Evolutionary conservation across 352 stramenopile species (phyloP), one percentile per base, ranked within the genome.

Genomic region (Pythium rhizo-oryzae): DNA sequence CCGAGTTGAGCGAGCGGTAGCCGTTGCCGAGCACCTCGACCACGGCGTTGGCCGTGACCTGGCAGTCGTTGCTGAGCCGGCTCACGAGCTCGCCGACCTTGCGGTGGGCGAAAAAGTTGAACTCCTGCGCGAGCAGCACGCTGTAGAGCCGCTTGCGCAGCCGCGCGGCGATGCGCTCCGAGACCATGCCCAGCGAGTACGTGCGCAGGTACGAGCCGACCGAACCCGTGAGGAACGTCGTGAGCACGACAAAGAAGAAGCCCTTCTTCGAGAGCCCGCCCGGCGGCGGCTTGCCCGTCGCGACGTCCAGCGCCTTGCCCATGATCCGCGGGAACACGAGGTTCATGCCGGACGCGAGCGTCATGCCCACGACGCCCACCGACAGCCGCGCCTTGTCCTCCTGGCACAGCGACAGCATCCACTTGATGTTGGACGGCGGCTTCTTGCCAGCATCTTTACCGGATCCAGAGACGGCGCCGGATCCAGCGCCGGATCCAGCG

Each of bases 171-270:
- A 96, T 93, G 25, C 85, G 82, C 68, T 96, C 89, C 2, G 88
- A 79, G 55, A 96, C 90, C 80, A 97, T 96, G 9, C 89, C 89
- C 43, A 97, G 82, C 61, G 86, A 96, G 67, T 97, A 97, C 11
- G 85, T 88, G 59, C 91, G 86, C 59, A 97, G 68, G 78, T 96
- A 96, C 3, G 91, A 97, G 35, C 88, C 90, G 7, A 95, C 69
- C 0, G 90, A 89, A 1, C 91, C 91, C 23, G 84, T 89, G 24
- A 92, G 76, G 62, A 97, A 97, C 19, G 92, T 92, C 37, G 80
- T 85, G 19, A 97, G 69, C 47, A 95, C 90, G 30, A 92, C 82
- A 18, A 90, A 78, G 46, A 97, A 79, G 60, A 97, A 97, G 30
- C 87, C 86, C 55, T 94, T 96, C 59, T 82, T 82, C 35, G 89